Base-by-base conservation (phyloP, 352 stramenopile genomes). In the Globisporangium emineosum region DNA sequence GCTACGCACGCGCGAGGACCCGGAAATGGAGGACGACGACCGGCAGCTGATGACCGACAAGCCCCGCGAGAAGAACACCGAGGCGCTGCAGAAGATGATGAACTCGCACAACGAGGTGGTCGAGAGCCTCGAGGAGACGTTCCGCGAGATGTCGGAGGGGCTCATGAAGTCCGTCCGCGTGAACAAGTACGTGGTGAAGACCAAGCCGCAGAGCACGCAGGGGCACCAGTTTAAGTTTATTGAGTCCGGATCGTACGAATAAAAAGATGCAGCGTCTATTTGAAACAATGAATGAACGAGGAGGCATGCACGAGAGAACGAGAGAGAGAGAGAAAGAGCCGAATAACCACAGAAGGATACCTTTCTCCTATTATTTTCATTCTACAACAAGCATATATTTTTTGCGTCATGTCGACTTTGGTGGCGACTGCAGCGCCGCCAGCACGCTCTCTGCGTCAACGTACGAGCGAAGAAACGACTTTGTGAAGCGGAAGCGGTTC, bases 161-260 rank as follows among this genome's bases (percentile, higher is more conserved):
- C 66, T 94, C 53, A 77, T 94, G 55, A 94, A 94, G 70, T 76
- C 81, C 33, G 90, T 94, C 57, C 77, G 81, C 50, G 80, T 93
- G 13, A 91, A 91, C 78, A 94, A 93, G 70, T 94, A 93, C 68
- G 79, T 89, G 56, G 80, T 85, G 55, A 91, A 91, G 75, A 82
- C 72, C 59, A 92, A 91, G 67, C 79, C 83, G 21, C 76, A 77
- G 69, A 89, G 81, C 65, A 92, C 83, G 37, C 86, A 94, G 65
- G 79, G 77, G 47, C 77, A 83, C 47, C 81, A 90, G 65, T 94
- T 91, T 74, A 91, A 91, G 67, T 94, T 86, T 70, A 93, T 94
- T 59, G 86, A 94, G 62, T 90, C 83, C n/a, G 86, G 86, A 53
- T 74, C 75, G 67, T 92, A 88, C 64, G 65, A 86, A 60, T 82